Base-by-base conservation (phyloP, 78 protist species). In the Capsaspora owczarzaki region DNA sequence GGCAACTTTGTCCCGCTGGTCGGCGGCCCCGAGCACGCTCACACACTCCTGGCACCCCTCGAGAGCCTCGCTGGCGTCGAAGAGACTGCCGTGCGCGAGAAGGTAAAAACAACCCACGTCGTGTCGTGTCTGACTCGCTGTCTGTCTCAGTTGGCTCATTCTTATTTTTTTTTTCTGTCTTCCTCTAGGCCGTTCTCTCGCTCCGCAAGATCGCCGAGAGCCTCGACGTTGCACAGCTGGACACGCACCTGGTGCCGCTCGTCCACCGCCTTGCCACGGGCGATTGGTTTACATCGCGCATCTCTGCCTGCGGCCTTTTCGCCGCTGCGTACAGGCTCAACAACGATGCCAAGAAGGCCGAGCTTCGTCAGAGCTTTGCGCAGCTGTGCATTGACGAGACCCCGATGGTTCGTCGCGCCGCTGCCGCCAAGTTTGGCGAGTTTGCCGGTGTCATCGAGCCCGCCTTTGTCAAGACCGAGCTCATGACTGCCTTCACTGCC, bases 351-450 rank as follows among this genome's bases (percentile, higher is more conserved):
- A 41, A 5, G 25, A 33, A n/a, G 38, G 37, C 60, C 31, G 41
- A 77, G 35, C 81, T 33, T 8, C 33, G 61, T 20, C n/a, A 37
- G 78, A 56, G 66, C 20, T 94, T 90, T 31, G n/a, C 29, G n/a
- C 70, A 79, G 49, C 87, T 96, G 33, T 89, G 95, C 76, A 83
- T 78, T 4, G 98, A 96, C 60, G 96, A 93, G 78, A 91, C 96
- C 25, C 96, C 98, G 35, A 93, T 94, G 94, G 97, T 96, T 40
- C 89, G 97, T 61, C 84, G 97, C 38, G 95, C 97, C 0, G 96
- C 96, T 3, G 89, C 91, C 25, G 20, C 84, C 23, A n/a, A 79
- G 61, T 83, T 96, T 47, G 92, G 94, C 43, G 88, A 33, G 10
- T 79, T 95, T 31, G 90, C 95, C 33, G 41, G 79, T 47, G 85